Evolutionary conservation across 345 rosid genomes (phyloP).

Genomic region (Sisymbrium irio): DNA sequence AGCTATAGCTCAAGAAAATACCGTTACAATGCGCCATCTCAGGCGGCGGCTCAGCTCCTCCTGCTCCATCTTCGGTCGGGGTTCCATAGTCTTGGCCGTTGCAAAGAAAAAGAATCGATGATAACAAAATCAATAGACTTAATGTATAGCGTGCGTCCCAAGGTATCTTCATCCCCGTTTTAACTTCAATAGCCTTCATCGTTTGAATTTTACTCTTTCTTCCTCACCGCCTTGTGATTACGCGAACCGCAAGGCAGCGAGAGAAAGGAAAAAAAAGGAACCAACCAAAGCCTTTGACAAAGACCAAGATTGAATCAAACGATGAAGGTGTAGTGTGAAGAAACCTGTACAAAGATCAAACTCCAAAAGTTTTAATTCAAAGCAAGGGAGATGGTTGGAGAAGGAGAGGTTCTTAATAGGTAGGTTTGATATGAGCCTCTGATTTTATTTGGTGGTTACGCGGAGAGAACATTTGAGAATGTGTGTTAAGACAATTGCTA

Average conservation of each 20-base stretch:
- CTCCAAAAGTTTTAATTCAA: background rate
- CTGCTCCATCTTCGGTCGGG: slow-evolving; percentile 21
- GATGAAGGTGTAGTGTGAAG: slow-evolving; percentile 17
- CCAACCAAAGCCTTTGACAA: slow-evolving; percentile 26
- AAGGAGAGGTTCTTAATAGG: slow-evolving; percentile 7
- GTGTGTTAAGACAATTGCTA: slow-evolving; percentile 24
- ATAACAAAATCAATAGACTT: slow-evolving; percentile 20
- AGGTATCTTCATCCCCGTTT: slow-evolving; percentile 40
- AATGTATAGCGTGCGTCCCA: slow-evolving; percentile 23
- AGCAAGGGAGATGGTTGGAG: slow-evolving; percentile 21
- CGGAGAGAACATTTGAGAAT: slow-evolving; percentile 19
- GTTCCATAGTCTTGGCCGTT: slow-evolving; percentile 51
- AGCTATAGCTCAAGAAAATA: slow-evolving; percentile 58
- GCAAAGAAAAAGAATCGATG: slow-evolving; percentile 16
- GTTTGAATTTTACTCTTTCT: background rate
- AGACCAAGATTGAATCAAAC: slow-evolving; percentile 8
- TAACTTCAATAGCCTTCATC: slow-evolving; percentile 13
- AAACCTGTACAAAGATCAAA: slow-evolving; percentile 8
- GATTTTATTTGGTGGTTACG: slow-evolving; percentile 31
- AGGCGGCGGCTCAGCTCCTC: slow-evolving; percentile 47
- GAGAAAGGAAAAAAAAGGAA: slow-evolving; percentile 3
- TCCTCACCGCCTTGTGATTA: slow-evolving; percentile 37
- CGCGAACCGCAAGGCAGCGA: slow-evolving; percentile 38
- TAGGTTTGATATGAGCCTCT: slow-evolving; percentile 27
- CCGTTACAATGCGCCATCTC: slow-evolving; percentile 66